Evolutionary conservation across 2,329 filamentous ascomycete genomes (phyloP).

Genomic region (Orbilia ellipsospora): DNA sequence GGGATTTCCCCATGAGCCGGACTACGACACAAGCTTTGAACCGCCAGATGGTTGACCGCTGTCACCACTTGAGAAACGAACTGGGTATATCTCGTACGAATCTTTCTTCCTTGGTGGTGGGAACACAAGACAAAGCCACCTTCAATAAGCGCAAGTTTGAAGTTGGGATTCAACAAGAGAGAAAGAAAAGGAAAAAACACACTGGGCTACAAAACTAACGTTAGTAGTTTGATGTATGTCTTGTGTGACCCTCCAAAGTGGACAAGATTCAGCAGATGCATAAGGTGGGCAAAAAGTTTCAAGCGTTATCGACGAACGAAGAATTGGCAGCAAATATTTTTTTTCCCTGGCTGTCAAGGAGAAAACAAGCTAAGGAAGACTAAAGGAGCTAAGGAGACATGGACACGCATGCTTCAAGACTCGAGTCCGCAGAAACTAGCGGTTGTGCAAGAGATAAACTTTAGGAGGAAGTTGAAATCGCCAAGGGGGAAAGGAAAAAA

Average conservation of each 20-base stretch:
- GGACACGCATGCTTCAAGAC: slow-evolving; percentile 19
- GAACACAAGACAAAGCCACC: slow-evolving; percentile 21
- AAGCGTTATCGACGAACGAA: slow-evolving; percentile 28
- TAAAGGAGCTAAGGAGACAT: slow-evolving; percentile 14
- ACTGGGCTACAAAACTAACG: slow-evolving; percentile 6
- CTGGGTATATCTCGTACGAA: slow-evolving; percentile 32
- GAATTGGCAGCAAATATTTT: not conserved
- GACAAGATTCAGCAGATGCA: too few relatives aligned
- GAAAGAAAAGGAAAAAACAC: too few relatives aligned
- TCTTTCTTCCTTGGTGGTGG: slow-evolving; percentile 24
- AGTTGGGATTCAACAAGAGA: not conserved
- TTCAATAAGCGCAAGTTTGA: slow-evolving; percentile 26
- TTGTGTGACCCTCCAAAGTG: slow-evolving; percentile 33
- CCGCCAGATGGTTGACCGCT: not conserved
- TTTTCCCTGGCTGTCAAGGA: not conserved
- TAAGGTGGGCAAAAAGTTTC: not conserved
- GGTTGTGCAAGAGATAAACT: slow-evolving; percentile 16
- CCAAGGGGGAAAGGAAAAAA: slow-evolving; percentile 17
- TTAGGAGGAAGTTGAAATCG: not conserved
- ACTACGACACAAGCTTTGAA: slow-evolving; percentile 3
- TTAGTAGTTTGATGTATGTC: too few relatives aligned
- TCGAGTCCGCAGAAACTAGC: slow-evolving; percentile 13
- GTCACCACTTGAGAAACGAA: slow-evolving; percentile 3
- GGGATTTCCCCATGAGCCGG: not conserved
- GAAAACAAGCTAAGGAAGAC: not conserved